These are phyloP conservation scores for Verticillium zaregamsianum DNA, from an alignment of 2,329 filamentous ascomycete species.

Conservation along the genomic window DNA sequence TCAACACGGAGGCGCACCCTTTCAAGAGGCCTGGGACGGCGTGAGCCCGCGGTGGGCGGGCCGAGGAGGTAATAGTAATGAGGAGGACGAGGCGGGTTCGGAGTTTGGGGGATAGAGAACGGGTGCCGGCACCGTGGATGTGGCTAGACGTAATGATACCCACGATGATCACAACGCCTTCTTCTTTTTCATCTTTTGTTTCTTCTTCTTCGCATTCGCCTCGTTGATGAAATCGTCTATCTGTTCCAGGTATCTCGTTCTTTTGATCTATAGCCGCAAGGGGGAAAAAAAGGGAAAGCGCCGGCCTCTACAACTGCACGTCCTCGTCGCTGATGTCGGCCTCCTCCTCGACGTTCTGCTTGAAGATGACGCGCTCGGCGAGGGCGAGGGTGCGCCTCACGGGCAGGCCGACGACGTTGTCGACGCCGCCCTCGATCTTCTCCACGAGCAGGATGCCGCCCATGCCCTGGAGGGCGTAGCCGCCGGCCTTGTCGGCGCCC, in stretches of 20 bases:
- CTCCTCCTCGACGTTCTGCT: slow-evolving; percentile 62
- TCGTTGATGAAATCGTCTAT: background rate
- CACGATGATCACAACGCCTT: background rate
- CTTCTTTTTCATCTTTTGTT: background rate
- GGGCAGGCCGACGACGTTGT: slow-evolving; percentile 92
- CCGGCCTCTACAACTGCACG: slow-evolving; percentile 17
- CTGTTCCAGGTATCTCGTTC: background rate
- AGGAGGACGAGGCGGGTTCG: too few relatives aligned
- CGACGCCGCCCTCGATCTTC: slow-evolving; percentile 81
- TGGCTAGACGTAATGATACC: background rate
- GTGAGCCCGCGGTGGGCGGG: background rate
- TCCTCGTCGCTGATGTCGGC: slow-evolving; percentile 44
- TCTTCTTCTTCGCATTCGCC: background rate
- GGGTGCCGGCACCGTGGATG: background rate
- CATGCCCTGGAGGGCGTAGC: slow-evolving; percentile 89
- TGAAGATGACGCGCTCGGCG: slow-evolving; percentile 83
- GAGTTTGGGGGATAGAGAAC: background rate
- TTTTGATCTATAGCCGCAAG: background rate
- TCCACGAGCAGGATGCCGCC: slow-evolving; percentile 85
- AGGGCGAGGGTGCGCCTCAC: slow-evolving; percentile 72
- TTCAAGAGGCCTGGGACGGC: slow-evolving; percentile 15
- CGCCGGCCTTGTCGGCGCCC: slow-evolving; percentile 92
- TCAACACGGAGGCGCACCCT: slow-evolving; percentile 52
- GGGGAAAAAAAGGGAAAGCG: background rate
- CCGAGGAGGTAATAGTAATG: background rate